These are phyloP conservation scores for Phytophthora hybrid DNA, from an alignment of 352 stramenopile species.

Conservation along the genomic window DNA sequence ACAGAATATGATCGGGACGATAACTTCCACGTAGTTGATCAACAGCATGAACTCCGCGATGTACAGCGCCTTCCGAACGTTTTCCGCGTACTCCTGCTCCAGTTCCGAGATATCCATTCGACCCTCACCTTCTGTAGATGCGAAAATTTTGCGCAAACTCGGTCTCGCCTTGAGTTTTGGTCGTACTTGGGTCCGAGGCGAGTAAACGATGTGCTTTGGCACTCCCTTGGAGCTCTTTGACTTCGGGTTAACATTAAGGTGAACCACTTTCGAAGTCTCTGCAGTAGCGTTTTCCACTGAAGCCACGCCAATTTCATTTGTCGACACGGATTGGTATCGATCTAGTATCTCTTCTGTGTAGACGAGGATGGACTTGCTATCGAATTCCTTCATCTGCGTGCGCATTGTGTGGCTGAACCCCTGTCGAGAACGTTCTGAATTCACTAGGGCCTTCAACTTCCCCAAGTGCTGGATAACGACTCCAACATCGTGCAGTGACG, in stretches of 20 bases:
- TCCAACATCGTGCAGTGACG: constrained; percentile 27
- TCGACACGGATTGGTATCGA: constrained; percentile 5
- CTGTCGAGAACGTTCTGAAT: constrained; percentile 3
- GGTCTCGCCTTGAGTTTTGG: not conserved
- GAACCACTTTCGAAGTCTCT: not conserved
- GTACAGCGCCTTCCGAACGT: constrained; percentile 42
- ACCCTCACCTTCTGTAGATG: not conserved
- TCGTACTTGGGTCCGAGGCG: not conserved
- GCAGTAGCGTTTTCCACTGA: not conserved
- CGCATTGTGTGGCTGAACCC: not conserved
- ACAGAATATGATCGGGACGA: constrained; percentile 55
- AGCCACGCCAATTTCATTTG: not conserved
- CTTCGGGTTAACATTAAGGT: constrained; percentile 2
- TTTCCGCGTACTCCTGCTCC: constrained; percentile 33
- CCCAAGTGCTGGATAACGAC: constrained; percentile 15
- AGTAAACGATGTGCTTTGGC: constrained; percentile 2
- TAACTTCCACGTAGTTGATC: constrained; percentile 53
- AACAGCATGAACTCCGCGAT: constrained; percentile 56
- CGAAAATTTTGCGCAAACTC: not conserved
- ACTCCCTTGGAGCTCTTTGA: not conserved
- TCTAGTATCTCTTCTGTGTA: constrained; percentile 27
- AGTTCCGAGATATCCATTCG: not conserved
- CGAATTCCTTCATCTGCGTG: constrained; percentile 1
- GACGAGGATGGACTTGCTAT: constrained; percentile 9
- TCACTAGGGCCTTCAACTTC: constrained; percentile 9